Evolutionary conservation across 495 filamentous ascomycete species (phyloP).

Genomic region (Hypoxylon perforatum): DNA sequence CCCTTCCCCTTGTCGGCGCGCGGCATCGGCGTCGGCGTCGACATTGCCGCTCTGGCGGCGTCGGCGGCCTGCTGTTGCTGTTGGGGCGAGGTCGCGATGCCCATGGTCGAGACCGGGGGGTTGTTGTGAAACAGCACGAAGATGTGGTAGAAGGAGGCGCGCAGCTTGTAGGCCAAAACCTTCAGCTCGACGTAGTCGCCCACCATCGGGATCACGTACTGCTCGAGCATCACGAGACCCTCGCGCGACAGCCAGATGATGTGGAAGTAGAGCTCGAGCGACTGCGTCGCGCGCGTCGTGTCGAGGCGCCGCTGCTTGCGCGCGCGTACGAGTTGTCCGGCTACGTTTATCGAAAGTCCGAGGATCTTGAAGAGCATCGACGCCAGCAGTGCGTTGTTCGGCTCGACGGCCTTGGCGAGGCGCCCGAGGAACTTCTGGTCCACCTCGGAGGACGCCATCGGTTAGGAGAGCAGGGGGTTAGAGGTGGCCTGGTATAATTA

Average conservation of each 20-base stretch:
- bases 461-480: background rate
- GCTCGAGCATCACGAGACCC: conserved; percentile 85
- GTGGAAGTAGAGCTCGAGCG: conserved; percentile 86
- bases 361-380: conserved; percentile 88
- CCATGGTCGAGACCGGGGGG: conserved; percentile 57
- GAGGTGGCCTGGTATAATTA: conserved; percentile 9
- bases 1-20: conserved; percentile 59
- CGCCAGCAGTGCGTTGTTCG: conserved; percentile 79
- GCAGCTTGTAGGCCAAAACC: conserved; percentile 89
- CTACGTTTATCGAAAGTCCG: conserved; percentile 88
- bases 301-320: conserved; percentile 86
- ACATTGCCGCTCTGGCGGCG: conserved; percentile 25
- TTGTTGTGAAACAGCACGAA: conserved; percentile 95
- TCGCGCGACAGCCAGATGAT: conserved; percentile 97
- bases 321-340: conserved; percentile 83
- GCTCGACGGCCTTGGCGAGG: conserved; percentile 78
- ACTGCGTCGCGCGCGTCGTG: conserved; percentile 70
- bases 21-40: conserved; percentile 24
- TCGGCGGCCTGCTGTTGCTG: background rate
- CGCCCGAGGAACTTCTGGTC: conserved; percentile 95
- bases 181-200: conserved; percentile 77
- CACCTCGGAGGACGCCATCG: conserved; percentile 94
- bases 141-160: conserved; percentile 94
- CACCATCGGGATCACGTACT: conserved; percentile 85
- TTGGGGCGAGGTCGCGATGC: conserved; percentile 39